Percentiles rank a stretch among this genome's conserved stretches.
These are phyloP conservation scores for Phytopythium montanum DNA, from an alignment of 352 stramenopile genomes.

Conservation along the genomic window DNA sequence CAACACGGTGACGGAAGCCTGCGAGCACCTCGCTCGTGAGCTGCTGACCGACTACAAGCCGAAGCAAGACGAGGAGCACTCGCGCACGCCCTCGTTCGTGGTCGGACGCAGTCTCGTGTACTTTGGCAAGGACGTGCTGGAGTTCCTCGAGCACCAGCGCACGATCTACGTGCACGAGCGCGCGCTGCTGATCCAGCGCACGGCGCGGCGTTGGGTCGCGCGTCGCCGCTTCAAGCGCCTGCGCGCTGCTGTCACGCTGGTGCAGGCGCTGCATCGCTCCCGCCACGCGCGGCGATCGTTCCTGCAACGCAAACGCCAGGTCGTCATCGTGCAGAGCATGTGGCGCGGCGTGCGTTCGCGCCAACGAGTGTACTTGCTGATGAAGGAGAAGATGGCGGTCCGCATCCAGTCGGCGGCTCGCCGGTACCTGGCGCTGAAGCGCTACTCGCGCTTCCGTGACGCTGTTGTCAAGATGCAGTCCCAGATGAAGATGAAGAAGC, in stretches of 20 bases:
- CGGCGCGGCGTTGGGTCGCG: slow-evolving; percentile 49
- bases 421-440: slow-evolving; percentile 38
- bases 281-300: slow-evolving; percentile 43
- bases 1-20: slow-evolving; percentile 60
- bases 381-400: slow-evolving; percentile 54
- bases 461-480: slow-evolving; percentile 74
- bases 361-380: slow-evolving; percentile 44
- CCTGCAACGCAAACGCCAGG: slow-evolving; percentile 32
- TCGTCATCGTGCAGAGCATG: slow-evolving; percentile 63
- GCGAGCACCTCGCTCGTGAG: slow-evolving; percentile 46
- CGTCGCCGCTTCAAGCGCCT: slow-evolving; percentile 46
- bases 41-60: slow-evolving; percentile 37
- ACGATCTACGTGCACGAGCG: slow-evolving; percentile 70
- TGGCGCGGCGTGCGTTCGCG: slow-evolving; percentile 70
- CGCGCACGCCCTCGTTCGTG: slow-evolving; percentile 54
- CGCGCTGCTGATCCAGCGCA: slow-evolving; percentile 60
- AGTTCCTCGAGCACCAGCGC: slow-evolving; percentile 83
- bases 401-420: slow-evolving; percentile 59
- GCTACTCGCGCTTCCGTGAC: slow-evolving; percentile 51
- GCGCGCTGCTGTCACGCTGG: slow-evolving; percentile 40
- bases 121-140: slow-evolving; percentile 91
- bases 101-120: slow-evolving; percentile 91
- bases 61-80: slow-evolving; percentile 28
- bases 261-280: slow-evolving; percentile 57
- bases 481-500: slow-evolving; percentile 71